Evolutionary conservation across 2,329 filamentous ascomycete genomes (phyloP), one percentile per base, ranked within the genome.

Genomic region (Epichloe gansuensis): DNA sequence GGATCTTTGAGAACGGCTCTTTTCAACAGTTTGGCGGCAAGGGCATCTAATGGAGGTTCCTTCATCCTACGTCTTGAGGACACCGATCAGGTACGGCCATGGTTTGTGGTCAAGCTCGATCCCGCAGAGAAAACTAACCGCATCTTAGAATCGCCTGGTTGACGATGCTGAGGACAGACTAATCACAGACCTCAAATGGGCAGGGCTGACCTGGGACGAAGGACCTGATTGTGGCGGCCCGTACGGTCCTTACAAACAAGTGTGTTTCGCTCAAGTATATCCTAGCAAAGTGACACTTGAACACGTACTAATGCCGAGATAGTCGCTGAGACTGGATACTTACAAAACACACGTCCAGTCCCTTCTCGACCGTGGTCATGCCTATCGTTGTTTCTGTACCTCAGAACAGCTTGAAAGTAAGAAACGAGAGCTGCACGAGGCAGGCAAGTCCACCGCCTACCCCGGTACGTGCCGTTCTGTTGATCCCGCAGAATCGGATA

Each of bases 21-120:
- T n/a, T 97, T 89, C 72, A 97, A 95, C 63, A 96, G 91, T 59
- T 73, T 98, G 4, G 76, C 95, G n/a, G 90, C 93, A 0, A 87
- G 84, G 61, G 81, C 85, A 3, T 95, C 93, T 0, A 62, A 63
- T 3, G 84, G 85, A 4, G 93, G 93, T 6, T 85, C 95, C 65
- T 98, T 98, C 61, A 70, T 98, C 11, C 71, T 98, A 48, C 82
- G 93, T 9, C 82, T 98, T 56, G 93, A 98, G 71, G 93, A 98
- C 66, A 98, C 93, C 4, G 93, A 97, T 68, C 87, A 88, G 76
- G 87, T 89, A 68, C 58, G 75, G 51, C 45, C 4, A n/a, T 35
- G 38, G 23, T n/a, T n/a, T 15, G 17, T n/a, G 3, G n/a, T 42
- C n/a, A 31, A 12, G 23, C 21, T 13, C 38, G 12, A 13, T 15